Evolutionary conservation across 2,329 filamentous ascomycete species (phyloP).

Genomic region (Sporothrix inflata): DNA sequence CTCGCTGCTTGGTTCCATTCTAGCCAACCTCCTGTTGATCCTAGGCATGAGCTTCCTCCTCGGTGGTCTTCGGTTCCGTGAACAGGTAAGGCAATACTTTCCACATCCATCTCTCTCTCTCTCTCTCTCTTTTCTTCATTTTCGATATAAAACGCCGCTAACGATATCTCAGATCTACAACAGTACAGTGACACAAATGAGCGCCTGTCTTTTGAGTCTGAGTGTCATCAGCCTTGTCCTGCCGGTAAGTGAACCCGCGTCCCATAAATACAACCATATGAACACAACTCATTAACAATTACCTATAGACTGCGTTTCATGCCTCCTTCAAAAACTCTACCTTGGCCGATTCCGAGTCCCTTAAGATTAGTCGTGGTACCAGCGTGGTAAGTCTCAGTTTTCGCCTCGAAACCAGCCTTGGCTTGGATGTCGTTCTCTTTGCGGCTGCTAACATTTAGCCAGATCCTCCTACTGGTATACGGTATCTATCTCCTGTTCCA

Average conservation of each 20-base stretch:
- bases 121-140: too few species aligned
- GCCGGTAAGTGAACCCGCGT: conserved; percentile 59
- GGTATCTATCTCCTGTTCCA: conserved; percentile 84
- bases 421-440: not conserved
- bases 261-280: not conserved
- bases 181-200: conserved; percentile 95
- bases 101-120: too few species aligned
- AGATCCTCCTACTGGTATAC: conserved; percentile 81
- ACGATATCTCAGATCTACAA: conserved; percentile 72
- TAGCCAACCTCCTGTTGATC: conserved; percentile 86
- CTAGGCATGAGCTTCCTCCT: conserved; percentile 90
- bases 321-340: conserved; percentile 72
- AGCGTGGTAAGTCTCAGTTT: conserved; percentile 68
- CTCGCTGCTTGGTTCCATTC: conserved; percentile 83
- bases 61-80: conserved; percentile 81
- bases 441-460: not conserved
- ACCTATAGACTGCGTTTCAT: conserved; percentile 77
- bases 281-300: not conserved
- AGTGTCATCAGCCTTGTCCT: conserved; percentile 87
- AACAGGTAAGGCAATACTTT: too few species aligned
- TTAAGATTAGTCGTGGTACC: conserved; percentile 86
- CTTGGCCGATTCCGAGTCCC: conserved; percentile 68
- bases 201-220: conserved; percentile 85
- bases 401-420: not conserved
- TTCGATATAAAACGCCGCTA: too few species aligned